These are phyloP conservation scores for Madurella mycetomatis DNA, from an alignment of 2,329 filamentous ascomycete species.

Conservation along the genomic window DNA sequence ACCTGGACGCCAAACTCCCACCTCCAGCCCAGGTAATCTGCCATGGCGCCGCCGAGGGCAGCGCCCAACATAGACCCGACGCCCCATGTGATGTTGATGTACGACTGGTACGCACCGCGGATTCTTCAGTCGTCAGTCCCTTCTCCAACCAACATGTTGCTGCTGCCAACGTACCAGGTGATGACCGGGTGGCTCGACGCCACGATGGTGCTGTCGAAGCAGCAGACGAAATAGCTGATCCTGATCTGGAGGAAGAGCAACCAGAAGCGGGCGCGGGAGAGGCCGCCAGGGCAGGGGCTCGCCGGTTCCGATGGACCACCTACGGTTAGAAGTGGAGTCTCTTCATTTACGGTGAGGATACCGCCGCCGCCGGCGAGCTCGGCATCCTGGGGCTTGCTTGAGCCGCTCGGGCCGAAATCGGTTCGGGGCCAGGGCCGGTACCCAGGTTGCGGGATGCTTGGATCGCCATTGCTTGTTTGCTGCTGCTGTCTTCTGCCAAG, in stretches of 20 bases:
- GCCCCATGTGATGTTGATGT: slow-evolving; percentile 63
- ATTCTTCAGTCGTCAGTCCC: slow-evolving; percentile 28
- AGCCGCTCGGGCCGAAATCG: slow-evolving; percentile 1
- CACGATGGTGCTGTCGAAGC: slow-evolving; percentile 78
- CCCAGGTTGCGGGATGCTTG: neutral
- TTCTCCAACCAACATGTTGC: slow-evolving; percentile 46
- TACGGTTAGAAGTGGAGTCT: neutral
- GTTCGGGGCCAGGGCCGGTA: slow-evolving; percentile 1
- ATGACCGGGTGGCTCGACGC: slow-evolving; percentile 74
- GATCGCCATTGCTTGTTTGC: neutral
- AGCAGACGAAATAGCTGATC: slow-evolving; percentile 53
- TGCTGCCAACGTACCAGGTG: slow-evolving; percentile 72
- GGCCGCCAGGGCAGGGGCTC: slow-evolving; percentile 40
- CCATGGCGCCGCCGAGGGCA: slow-evolving; percentile 65
- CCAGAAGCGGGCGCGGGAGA: slow-evolving; percentile 53
- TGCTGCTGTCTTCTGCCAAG: too few species aligned
- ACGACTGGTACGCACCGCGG: slow-evolving; percentile 68
- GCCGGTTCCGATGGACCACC: neutral
- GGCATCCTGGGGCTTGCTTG: too few species aligned
- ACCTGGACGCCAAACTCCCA: slow-evolving; percentile 66
- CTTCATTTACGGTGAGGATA: neutral
- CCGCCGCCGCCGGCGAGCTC: neutral
- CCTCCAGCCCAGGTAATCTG: slow-evolving; percentile 67
- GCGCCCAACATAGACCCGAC: slow-evolving; percentile 52
- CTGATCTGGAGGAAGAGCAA: slow-evolving; percentile 58